Evolutionary conservation across 73 alveolate species (phyloP).

Genomic region (Halteria grandinella): DNA sequence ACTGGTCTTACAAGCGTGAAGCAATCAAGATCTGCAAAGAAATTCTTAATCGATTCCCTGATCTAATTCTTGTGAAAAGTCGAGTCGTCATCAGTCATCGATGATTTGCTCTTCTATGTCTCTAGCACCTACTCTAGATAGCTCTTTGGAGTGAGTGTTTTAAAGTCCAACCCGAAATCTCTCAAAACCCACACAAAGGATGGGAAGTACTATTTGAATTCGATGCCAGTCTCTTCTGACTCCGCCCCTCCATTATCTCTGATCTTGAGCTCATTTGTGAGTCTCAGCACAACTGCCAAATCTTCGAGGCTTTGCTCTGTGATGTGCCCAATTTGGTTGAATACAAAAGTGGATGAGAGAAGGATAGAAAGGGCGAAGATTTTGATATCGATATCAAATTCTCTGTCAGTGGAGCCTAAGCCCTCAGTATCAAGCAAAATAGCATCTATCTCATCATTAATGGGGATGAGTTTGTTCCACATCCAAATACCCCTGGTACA

Average conservation of each 20-base stretch:
- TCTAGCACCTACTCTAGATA: slow-evolving; percentile 86
- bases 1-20: slow-evolving; percentile 87
- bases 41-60: slow-evolving; percentile 77
- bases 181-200: slow-evolving; percentile 92
- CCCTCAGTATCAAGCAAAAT: slow-evolving; percentile 93
- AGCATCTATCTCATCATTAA: slow-evolving; percentile 72
- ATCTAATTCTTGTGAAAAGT: slow-evolving; percentile 80
- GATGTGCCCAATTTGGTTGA: slow-evolving; percentile 87
- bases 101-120: slow-evolving; percentile 69
- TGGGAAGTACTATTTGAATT: slow-evolving; percentile 84
- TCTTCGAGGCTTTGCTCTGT: slow-evolving; percentile 89
- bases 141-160: slow-evolving; percentile 80
- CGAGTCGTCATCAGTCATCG: too few relatives aligned
- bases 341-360: slow-evolving; percentile 82
- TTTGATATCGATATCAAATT: slow-evolving; percentile 83
- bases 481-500: slow-evolving; percentile 97
- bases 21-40: slow-evolving; percentile 89
- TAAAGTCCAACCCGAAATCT: slow-evolving; percentile 90
- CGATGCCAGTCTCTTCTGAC: slow-evolving; percentile 60
- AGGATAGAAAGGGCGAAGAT: slow-evolving; percentile 86
- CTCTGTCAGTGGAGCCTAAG: slow-evolving; percentile 84
- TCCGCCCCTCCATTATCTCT: slow-evolving; percentile 22
- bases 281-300: slow-evolving; percentile 66
- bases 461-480: slow-evolving; percentile 75
- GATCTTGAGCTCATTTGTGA: slow-evolving; percentile 33